These are phyloP conservation scores for Colletotrichum lupini DNA, from an alignment of 2,329 filamentous ascomycete species.

Conservation along the genomic window DNA sequence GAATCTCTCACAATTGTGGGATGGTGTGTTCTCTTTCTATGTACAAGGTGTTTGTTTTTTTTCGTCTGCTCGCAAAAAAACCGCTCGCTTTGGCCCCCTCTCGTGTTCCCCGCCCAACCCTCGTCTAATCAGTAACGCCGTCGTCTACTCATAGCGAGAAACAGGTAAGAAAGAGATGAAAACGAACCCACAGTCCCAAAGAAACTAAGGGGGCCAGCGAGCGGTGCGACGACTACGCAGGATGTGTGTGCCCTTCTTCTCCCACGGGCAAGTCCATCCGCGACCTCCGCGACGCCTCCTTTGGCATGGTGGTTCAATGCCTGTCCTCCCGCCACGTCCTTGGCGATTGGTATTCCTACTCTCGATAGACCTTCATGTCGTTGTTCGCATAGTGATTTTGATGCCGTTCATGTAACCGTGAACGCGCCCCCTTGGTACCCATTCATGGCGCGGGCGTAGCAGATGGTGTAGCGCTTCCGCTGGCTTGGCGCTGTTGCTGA, in stretches of 20 bases:
- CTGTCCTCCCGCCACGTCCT: background rate
- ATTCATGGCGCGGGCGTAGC: conserved; percentile 25
- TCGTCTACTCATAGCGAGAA: background rate
- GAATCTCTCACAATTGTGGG: conserved; percentile 16
- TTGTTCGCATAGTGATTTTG: background rate
- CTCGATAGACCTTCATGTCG: background rate
- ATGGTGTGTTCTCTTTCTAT: conserved; percentile 17
- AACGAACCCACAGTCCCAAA: background rate
- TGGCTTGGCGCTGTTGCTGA: conserved; percentile 47
- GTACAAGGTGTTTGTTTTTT: conserved; percentile 3
- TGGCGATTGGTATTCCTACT: background rate
- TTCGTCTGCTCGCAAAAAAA: conserved; percentile 32
- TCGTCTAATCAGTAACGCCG: background rate
- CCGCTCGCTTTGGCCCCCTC: background rate
- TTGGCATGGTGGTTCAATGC: background rate
- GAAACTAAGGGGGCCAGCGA: conserved; percentile 4
- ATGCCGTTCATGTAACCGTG: background rate
- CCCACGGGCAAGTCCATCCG: background rate
- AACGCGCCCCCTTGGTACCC: background rate
- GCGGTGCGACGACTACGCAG: conserved; percentile 29
- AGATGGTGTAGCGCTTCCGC: conserved; percentile 53
- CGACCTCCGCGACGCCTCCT: conserved; percentile 1
- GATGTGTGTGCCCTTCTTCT: background rate
- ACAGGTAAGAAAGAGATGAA: too few species aligned
- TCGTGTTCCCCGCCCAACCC: background rate